Evolutionary conservation across 2,329 filamentous ascomycete genomes (phyloP).

Genomic region (Colletotrichum spaethianum): DNA sequence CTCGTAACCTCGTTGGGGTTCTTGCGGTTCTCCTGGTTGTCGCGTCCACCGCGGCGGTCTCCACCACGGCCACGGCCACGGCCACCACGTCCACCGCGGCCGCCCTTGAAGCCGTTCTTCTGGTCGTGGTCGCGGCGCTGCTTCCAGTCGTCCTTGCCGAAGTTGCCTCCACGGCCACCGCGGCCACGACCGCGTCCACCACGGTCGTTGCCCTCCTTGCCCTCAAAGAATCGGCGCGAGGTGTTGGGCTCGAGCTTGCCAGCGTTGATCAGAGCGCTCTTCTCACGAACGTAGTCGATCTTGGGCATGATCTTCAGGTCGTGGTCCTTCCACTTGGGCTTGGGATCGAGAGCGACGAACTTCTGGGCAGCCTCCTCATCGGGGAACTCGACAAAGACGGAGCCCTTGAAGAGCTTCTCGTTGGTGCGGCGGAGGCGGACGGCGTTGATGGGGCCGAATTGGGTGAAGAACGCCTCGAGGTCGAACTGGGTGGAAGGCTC

Average conservation of each 20-base stretch:
- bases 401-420: conserved; percentile 90
- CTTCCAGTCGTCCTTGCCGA: conserved; percentile 71
- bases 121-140: conserved; percentile 74
- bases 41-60: conserved; percentile 54
- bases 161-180: conserved; percentile 55
- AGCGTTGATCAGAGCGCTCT: conserved; percentile 78
- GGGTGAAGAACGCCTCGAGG: conserved; percentile 90
- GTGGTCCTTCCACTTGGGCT: conserved; percentile 87
- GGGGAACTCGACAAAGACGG: conserved; percentile 94
- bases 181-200: conserved; percentile 52
- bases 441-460: conserved; percentile 83
- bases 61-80: conserved; percentile 56
- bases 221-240: conserved; percentile 64
- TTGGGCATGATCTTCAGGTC: conserved; percentile 90
- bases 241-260: conserved; percentile 76
- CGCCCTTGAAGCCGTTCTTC: conserved; percentile 68
- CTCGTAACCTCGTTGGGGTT: conserved; percentile 49
- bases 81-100: conserved; percentile 59
- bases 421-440: conserved; percentile 87
- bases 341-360: conserved; percentile 84
- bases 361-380: conserved; percentile 82
- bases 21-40: conserved; percentile 53
- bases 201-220: conserved; percentile 52
- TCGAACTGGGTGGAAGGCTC: conserved; percentile 90
- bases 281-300: conserved; percentile 86